Percentiles rank a stretch among this genome's conserved stretches.
Evolutionary conservation across 345 rosid genomes (phyloP).

Genomic region (Durio zibethinus): DNA sequence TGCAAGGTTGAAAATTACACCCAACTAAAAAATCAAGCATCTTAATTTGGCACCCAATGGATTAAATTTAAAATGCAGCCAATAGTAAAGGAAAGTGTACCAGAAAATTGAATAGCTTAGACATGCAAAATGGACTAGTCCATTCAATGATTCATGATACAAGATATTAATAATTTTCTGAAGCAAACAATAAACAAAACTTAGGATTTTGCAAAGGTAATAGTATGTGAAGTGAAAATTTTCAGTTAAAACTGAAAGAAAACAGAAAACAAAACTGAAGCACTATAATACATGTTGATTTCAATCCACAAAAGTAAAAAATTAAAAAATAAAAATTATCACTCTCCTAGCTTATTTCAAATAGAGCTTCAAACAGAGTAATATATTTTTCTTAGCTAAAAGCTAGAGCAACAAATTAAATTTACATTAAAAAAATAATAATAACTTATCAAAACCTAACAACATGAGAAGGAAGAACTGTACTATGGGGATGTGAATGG

Average conservation of each 20-base stretch:
- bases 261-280: background rate
- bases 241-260: background rate
- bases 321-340: background rate
- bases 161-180: background rate
- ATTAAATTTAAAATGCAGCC: background rate
- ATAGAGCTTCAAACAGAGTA: background rate
- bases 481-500: conserved; percentile 84
- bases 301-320: background rate
- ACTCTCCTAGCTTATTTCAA: background rate
- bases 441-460: conserved; percentile 43
- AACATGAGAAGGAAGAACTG: conserved; percentile 97
- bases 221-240: background rate
- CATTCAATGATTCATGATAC: background rate
- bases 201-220: background rate
- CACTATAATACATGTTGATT: background rate
- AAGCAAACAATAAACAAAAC: background rate
- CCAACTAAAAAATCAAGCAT: background rate
- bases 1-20: background rate
- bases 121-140: background rate
- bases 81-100: background rate
- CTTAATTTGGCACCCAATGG: background rate
- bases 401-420: background rate
- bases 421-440: background rate
- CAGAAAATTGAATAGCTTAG: background rate
- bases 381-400: background rate